Conservation (phyloP, 1,139 yeast species). For the Yamadazyma trypodendri region DNA sequence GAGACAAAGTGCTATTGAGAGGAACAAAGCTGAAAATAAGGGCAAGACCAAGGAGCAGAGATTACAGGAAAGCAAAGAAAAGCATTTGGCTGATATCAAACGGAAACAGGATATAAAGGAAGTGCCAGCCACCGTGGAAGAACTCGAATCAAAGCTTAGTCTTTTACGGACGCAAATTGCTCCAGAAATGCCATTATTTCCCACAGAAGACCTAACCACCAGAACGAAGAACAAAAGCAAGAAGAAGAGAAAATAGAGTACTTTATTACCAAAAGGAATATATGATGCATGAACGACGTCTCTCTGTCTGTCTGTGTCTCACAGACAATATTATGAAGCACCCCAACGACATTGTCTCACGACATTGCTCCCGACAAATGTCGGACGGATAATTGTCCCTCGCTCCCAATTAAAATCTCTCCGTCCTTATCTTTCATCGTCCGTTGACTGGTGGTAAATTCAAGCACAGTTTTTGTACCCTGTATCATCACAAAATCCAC, state of each 20-base stretch:
- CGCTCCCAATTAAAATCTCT: conserved; percentile 5
- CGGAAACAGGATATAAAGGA: conserved; percentile 27
- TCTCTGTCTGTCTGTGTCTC: background rate
- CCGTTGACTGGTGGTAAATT: conserved; percentile 1
- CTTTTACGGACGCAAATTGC: conserved; percentile 22
- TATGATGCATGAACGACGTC: too few relatives aligned
- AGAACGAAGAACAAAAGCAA: background rate
- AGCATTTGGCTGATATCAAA: conserved; percentile 16
- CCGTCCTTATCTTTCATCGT: conserved; percentile 6
- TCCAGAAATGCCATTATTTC: conserved; percentile 29
- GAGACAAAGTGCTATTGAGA: conserved; percentile 63
- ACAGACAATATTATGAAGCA: too few relatives aligned
- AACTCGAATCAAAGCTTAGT: conserved; percentile 34
- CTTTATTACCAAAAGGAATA: too few relatives aligned
- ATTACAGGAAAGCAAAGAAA: conserved; percentile 18
- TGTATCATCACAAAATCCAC: background rate
- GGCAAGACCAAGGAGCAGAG: conserved; percentile 19
- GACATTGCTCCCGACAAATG: background rate
- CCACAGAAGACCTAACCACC: conserved; percentile 12
- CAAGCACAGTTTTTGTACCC: background rate
- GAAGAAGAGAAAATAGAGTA: background rate
- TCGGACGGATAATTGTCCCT: background rate
- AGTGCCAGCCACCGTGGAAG: conserved; percentile 34
- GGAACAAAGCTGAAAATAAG: conserved; percentile 41
- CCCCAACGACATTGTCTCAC: too few relatives aligned